Evolutionary conservation across 331 rosid genomes (phyloP).

Genomic region (Dryas integrifolia): DNA sequence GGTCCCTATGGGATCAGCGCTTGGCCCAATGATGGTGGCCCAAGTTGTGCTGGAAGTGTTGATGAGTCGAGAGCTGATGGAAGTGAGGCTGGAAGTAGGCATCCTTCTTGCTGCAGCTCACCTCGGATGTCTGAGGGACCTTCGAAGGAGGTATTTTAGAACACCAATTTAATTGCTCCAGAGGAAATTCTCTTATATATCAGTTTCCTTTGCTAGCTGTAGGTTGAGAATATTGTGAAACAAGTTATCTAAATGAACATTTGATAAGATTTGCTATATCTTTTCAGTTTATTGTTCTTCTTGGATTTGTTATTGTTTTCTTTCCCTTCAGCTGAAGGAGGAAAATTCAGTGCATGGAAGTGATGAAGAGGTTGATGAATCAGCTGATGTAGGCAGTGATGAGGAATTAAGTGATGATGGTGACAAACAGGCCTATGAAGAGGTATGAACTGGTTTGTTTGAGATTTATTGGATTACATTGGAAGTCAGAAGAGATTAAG

Average conservation of each 20-base stretch:
- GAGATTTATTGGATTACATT: not conserved
- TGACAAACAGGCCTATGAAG: constrained; percentile 51
- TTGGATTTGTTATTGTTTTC: constrained; percentile 11
- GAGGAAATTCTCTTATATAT: no score
- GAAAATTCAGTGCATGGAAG: constrained; percentile 85
- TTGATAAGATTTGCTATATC: not conserved
- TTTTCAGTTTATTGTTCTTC: not conserved
- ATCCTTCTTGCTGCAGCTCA: constrained; percentile 83
- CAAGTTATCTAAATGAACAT: not conserved
- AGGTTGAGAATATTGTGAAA: not conserved
- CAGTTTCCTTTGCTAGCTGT: not conserved
- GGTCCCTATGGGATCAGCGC: constrained; percentile 95
- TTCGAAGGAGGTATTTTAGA: constrained; percentile 71
- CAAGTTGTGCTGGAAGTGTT: constrained; percentile 86
- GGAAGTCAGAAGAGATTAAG: not conserved
- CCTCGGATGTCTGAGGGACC: constrained; percentile 83
- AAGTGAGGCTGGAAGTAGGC: constrained; percentile 73
- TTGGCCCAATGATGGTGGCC: constrained; percentile 93
- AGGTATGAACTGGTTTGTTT: constrained; percentile 45
- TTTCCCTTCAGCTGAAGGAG: constrained; percentile 62
- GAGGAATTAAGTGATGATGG: constrained; percentile 79
- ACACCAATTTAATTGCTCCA: not conserved
- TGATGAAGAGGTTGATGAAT: constrained; percentile 90
- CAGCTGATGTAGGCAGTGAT: constrained; percentile 68
- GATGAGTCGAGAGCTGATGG: constrained; percentile 90